Conservation (phyloP, 306 rosid genomes). For the Cucurbita ficifolia region DNA sequence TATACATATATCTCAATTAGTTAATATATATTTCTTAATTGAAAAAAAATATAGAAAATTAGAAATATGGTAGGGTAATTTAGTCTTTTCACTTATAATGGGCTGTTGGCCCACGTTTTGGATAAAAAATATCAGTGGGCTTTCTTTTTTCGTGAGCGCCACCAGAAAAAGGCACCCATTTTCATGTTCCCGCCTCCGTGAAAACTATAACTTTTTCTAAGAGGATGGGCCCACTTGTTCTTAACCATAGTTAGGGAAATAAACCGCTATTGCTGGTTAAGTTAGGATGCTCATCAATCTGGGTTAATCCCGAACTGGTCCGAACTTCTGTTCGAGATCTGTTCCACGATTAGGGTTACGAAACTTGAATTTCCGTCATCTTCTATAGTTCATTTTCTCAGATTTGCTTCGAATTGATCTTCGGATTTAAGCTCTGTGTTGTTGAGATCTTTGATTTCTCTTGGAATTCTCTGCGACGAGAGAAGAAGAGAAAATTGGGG, state of each 20-base stretch:
- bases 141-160: background rate
- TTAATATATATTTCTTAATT: no score
- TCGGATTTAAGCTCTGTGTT: background rate
- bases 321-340: slow-evolving; percentile 16
- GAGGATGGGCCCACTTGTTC: slow-evolving; percentile 6
- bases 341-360: slow-evolving; percentile 28
- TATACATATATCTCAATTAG: no score
- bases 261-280: slow-evolving; percentile 2
- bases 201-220: no score
- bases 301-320: slow-evolving; percentile 16
- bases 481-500: slow-evolving; percentile 3
- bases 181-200: background rate
- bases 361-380: slow-evolving; percentile 4
- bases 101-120: background rate
- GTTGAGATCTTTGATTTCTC: slow-evolving; percentile 5
- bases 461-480: background rate
- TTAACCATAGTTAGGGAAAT: slow-evolving; percentile 19
- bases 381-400: background rate
- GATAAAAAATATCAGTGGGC: background rate
- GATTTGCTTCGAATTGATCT: background rate
- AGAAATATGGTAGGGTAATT: background rate
- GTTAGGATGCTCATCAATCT: slow-evolving; percentile 15
- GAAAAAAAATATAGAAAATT: no score
- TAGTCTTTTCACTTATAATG: background rate
- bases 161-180: background rate